Percentiles rank a stretch among this genome's conserved stretches.
phyloP scores from a whole-genome alignment of 140 eudicot species.

The Bidens hawaiensis region DNA sequence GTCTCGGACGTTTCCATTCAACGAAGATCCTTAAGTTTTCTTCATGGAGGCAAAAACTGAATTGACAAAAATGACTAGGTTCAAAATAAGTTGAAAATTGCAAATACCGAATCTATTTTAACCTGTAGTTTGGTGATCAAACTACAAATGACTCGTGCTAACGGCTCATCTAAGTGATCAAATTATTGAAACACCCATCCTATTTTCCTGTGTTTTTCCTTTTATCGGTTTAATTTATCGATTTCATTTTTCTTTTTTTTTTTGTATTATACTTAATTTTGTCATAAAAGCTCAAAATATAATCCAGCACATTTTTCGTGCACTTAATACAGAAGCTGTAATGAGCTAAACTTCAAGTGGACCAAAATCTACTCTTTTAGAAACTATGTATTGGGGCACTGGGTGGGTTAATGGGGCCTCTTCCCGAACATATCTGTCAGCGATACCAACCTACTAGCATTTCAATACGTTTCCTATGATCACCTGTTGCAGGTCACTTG shows the following conservation, averaged over 20 bases:
- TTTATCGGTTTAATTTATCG: neutral
- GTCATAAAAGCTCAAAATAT: neutral
- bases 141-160: neutral
- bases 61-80: too few species aligned
- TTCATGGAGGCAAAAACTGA: too few species aligned
- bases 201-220: neutral
- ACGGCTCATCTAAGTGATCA: neutral
- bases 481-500: too few species aligned
- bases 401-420: too few species aligned
- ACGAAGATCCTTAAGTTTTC: neutral
- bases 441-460: neutral
- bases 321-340: too few species aligned
- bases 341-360: too few species aligned
- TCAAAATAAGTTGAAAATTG: neutral
- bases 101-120: neutral
- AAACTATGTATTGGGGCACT: too few species aligned
- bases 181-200: neutral
- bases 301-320: too few species aligned
- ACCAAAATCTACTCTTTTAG: too few species aligned
- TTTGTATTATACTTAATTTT: neutral
- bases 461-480: too few species aligned
- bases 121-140: neutral
- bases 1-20: neutral
- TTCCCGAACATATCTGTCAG: neutral
- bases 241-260: too few species aligned